Evolutionary conservation across 768 basidiomycete species (phyloP), one percentile per base, ranked within the genome.

Genomic region (Trametes cinnabarina): DNA sequence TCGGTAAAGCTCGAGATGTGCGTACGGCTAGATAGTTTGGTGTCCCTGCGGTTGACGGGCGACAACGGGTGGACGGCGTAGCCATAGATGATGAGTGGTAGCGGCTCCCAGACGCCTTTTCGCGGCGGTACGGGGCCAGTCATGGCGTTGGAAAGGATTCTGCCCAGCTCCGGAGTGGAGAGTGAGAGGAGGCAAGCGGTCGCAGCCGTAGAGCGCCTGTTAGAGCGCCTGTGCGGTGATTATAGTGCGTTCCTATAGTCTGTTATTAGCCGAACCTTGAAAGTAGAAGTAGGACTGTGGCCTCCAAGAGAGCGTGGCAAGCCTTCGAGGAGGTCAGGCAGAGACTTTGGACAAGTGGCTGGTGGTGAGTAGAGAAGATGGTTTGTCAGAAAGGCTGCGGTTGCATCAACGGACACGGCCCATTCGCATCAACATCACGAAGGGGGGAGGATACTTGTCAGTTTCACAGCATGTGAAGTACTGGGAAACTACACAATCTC

Each of bases 51-150:
- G 43, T 85, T 85, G 25, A 61, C 55, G 2, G 88, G 88, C 1
- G 84, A 79, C 42, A 94, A 82, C 3, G 94, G 91, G 64, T 95
- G 88, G 55, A 91, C 83, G 25, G 90, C 92, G 75, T 94, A 94
- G 44, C 94, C 94, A 70, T 94, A 95, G n/a, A 92, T 82, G 65
- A 95, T 85, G 69, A 80, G 78, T 1, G 85, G 82, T 20, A 87
- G 77, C 20, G 86, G 85, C 47, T 86, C 82, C 84, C 84, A 86
- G 12, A 76, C 73, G 62, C 81, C 80, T 59, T 74, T 73, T 4
- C 67, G 58, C 46, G 55, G 61, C 26, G 52, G 51, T 23, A 41
- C 42, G 47, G 51, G 42, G 52, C 57, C 50, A 22, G 28, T 50
- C 64, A 65, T 65, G 52, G 51, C 52, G 47, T 44, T 39, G 28